Evolutionary conservation across 2,329 filamentous ascomycete species (phyloP), one percentile per base, ranked within the genome.

Genomic region (Pestalotiopsis sp.): DNA sequence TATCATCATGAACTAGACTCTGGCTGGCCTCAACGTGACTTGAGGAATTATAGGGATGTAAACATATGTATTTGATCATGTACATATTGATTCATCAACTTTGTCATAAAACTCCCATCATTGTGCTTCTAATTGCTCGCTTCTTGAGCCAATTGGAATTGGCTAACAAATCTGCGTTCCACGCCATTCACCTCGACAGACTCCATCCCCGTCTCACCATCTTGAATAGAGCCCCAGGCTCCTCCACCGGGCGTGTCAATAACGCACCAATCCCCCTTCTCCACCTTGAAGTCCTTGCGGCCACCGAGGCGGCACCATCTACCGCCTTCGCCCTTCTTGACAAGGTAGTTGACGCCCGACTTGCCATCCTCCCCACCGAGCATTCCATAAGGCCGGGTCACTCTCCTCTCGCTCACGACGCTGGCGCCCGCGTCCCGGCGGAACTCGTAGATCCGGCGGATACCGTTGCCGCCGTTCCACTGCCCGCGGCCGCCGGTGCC

Each of bases 371-470:
- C 88, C 2, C 92, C 92, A 1, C 92, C 92, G 27, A 87, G 87
- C 69, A 94, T 83, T 2, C 92, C 92, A 70, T 94, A 94, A 0
- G 92, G 92, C 68, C 87, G 85, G 72, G 90, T 90, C 0, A 93
- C 90, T 31, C 92, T 81, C 36, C 92, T 78, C 78, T 94, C 92
- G n/a, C 87, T 91, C 13, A 94, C 79, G 64, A 94, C 94, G 9
- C 86, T 90, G 31, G 91, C 90, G 74, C 91, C 88, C 3, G 94
- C 86, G 0, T 90, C 89, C 61, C 91, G 89, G 2, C 90, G 82
- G 76, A 92, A 93, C 77, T 94, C 91, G 71, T 94, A 92, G 69
- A 93, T 91, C 3, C 92, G 81, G 2, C 92, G 81, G 0, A 92
- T 88, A 6, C 92, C 91, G 72, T 93, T 87, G 2, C 92, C 92